Percentiles rank a stretch among this genome's conserved stretches.
phyloP scores from a whole-genome alignment of 345 rosid species.

The Populus euphratica region DNA sequence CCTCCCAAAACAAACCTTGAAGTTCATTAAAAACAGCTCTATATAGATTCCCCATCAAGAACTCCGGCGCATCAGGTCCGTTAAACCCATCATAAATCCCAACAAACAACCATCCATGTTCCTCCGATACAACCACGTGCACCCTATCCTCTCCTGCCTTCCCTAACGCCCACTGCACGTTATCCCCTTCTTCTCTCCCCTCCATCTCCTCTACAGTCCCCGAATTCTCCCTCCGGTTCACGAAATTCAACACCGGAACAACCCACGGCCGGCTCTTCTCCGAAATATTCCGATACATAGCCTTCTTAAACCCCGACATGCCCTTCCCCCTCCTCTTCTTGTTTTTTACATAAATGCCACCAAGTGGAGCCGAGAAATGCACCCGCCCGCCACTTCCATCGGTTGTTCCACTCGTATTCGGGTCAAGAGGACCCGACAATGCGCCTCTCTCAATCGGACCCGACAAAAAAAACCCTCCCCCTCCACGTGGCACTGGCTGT shows the following conservation, averaged over 20 bases:
- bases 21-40: conserved; percentile 84
- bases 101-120: conserved; percentile 95
- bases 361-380: conserved; percentile 88
- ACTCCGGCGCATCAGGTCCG: conserved; percentile 96
- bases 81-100: conserved; percentile 98
- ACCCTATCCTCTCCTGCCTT: conserved; percentile 99
- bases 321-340: conserved; percentile 61
- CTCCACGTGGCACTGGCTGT: conserved; percentile 77
- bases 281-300: conserved; percentile 52
- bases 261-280: conserved; percentile 92
- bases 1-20: conserved; percentile 89
- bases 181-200: conserved; percentile 10
- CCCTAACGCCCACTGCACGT: conserved; percentile 91
- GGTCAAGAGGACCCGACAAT: conserved; percentile 78
- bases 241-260: conserved; percentile 88
- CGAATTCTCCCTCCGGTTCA: conserved; percentile 46
- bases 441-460: conserved; percentile 89
- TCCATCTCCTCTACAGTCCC: conserved; percentile 28
- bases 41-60: conserved; percentile 95
- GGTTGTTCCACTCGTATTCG: conserved; percentile 35
- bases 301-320: conserved; percentile 53
- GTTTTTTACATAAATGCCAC: conserved; percentile 49
- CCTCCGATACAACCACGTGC: conserved; percentile 92
- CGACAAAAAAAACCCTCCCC: conserved; percentile 71
- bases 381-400: conserved; percentile 42